These are phyloP conservation scores for Lentinula novae-zelandiae DNA, from an alignment of 1,284 basidiomycete genomes.

Conservation along the genomic window DNA sequence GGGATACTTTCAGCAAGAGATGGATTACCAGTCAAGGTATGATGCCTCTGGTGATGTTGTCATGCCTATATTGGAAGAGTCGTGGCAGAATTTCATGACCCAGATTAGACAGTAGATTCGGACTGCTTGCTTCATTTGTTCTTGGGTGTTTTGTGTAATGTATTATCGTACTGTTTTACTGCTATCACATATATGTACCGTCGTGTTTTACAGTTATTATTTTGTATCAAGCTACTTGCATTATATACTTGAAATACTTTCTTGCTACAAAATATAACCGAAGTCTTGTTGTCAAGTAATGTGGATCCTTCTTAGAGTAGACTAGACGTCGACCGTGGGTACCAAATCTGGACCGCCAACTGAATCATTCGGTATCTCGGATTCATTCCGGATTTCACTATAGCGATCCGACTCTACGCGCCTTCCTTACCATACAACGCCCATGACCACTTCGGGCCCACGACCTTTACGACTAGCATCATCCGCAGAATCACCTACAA, in stretches of 20 bases:
- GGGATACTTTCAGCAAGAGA: constrained; percentile 1
- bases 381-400: background rate
- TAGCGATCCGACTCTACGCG: background rate
- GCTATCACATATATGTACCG: background rate
- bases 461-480: constrained; percentile 12
- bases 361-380: background rate
- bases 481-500: constrained; percentile 9
- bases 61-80: constrained; percentile 6
- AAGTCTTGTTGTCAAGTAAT: too few species aligned
- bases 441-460: constrained; percentile 8
- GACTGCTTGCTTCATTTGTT: background rate
- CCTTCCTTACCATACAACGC: background rate
- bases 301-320: too few species aligned
- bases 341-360: too few species aligned
- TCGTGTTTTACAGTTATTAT: background rate
- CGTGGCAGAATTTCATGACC: constrained; percentile 7
- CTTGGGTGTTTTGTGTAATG: background rate
- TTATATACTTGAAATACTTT: background rate
- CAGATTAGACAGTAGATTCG: constrained; percentile 6
- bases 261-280: background rate
- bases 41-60: constrained; percentile 6
- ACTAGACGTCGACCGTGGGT: too few species aligned
- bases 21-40: constrained; percentile 1
- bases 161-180: background rate
- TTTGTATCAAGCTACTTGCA: background rate